A percentile compares a stretch with the other conserved stretches of the same genome.
These are phyloP conservation scores for Pseudofabraea citricarpa DNA, from an alignment of 2,329 filamentous ascomycete species.

Conservation along the genomic window DNA sequence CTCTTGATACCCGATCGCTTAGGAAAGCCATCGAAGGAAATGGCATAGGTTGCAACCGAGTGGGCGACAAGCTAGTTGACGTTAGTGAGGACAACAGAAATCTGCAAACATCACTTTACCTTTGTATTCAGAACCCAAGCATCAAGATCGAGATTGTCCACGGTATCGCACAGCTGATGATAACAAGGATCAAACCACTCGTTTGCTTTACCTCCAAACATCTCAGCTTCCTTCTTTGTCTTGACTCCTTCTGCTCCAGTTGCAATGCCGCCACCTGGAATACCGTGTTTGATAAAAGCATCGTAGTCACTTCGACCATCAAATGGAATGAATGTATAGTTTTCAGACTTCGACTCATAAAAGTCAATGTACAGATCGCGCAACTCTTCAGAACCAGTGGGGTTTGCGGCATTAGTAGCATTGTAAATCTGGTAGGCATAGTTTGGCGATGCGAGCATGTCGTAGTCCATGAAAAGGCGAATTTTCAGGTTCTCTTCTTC, in stretches of 20 bases:
- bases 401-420: slow-evolving; percentile 65
- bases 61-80: slow-evolving; percentile 58
- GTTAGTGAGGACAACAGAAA: slow-evolving; percentile 16
- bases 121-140: slow-evolving; percentile 59
- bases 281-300: slow-evolving; percentile 67
- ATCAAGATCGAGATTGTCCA: slow-evolving; percentile 51
- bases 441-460: slow-evolving; percentile 65
- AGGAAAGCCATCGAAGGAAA: slow-evolving; percentile 62
- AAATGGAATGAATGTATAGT: slow-evolving; percentile 68
- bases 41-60: slow-evolving; percentile 65
- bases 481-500: slow-evolving; percentile 57
- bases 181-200: slow-evolving; percentile 56
- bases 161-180: slow-evolving; percentile 57
- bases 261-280: slow-evolving; percentile 70
- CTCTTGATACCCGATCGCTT: slow-evolving; percentile 36
- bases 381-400: slow-evolving; percentile 65
- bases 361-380: slow-evolving; percentile 63
- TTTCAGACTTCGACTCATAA: slow-evolving; percentile 56
- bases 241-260: slow-evolving; percentile 76
- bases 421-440: slow-evolving; percentile 67
- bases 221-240: slow-evolving; percentile 56
- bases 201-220: slow-evolving; percentile 69
- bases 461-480: slow-evolving; percentile 64
- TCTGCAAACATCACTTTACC: slow-evolving; percentile 31
- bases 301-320: slow-evolving; percentile 78